Percentiles rank a stretch among this genome's conserved stretches.
phyloP scores from a whole-genome alignment of 768 basidiomycete genomes.

The Boletus reticuloceps region DNA sequence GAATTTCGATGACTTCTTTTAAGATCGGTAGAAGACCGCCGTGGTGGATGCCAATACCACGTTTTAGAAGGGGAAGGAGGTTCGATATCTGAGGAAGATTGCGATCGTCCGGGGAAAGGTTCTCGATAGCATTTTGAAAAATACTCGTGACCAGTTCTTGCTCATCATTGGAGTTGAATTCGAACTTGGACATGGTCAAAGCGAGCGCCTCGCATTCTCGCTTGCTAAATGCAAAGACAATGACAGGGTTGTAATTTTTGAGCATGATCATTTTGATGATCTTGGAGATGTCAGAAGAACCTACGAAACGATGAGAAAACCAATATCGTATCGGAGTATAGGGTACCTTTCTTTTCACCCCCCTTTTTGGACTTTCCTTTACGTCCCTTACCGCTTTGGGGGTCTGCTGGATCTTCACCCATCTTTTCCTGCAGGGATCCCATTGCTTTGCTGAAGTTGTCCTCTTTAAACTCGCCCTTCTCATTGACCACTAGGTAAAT shows the following conservation, averaged over 20 bases:
- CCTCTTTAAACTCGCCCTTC: constrained; percentile 94
- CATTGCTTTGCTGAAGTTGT: constrained; percentile 98
- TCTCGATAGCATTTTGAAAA: constrained; percentile 93
- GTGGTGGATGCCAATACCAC: constrained; percentile 98
- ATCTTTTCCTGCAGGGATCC: constrained; percentile 78
- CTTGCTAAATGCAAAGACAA: constrained; percentile 98
- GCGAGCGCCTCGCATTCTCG: constrained; percentile 96
- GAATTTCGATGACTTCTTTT: constrained; percentile 98
- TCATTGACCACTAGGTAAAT: constrained; percentile 99
- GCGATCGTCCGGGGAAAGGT: constrained; percentile 81
- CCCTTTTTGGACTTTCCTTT: constrained; percentile 95
- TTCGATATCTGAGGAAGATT: constrained; percentile 92
- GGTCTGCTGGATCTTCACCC: constrained; percentile 92
- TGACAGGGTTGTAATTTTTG: constrained; percentile 97
- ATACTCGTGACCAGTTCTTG: constrained; percentile 83
- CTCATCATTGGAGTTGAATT: constrained; percentile 92
- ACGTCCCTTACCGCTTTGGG: constrained; percentile 76
- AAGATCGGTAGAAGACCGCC: constrained; percentile 95
- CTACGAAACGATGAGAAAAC: constrained; percentile 38
- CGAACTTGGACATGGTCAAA: constrained; percentile 88
- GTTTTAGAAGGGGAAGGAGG: constrained; percentile 86
- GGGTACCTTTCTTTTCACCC: constrained; percentile 82
- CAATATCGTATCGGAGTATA: not conserved
- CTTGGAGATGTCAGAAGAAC: constrained; percentile 91
- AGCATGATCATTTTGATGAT: constrained; percentile 98